Percentiles rank a stretch among this genome's conserved stretches.
These are phyloP conservation scores for Posidonia australis DNA, from an alignment of 106 monocot species.

Conservation along the genomic window DNA sequence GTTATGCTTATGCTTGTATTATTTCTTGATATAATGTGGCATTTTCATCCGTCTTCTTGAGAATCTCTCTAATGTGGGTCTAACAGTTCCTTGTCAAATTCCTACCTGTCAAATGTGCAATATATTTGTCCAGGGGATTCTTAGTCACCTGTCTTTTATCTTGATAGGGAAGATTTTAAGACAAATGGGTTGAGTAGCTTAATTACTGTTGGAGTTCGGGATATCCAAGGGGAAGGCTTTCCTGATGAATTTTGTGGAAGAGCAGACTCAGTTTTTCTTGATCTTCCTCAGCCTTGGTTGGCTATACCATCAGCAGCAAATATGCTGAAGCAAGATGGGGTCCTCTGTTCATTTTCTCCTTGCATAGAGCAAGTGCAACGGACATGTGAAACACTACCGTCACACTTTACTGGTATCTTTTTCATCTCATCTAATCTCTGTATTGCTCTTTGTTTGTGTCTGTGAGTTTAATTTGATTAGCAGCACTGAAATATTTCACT, in stretches of 20 bases:
- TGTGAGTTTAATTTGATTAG: not conserved
- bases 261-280: conserved; percentile 79
- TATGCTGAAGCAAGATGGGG: conserved; percentile 79
- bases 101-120: no score
- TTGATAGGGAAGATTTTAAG: conserved; percentile 62
- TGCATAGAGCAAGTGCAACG: conserved; percentile 99
- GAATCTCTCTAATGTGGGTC: no score
- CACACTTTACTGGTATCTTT: conserved; percentile 64
- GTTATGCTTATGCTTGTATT: no score
- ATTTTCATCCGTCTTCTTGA: no score
- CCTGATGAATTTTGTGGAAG: conserved; percentile 54
- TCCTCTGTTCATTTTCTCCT: conserved; percentile 96
- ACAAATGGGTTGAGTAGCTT: conserved; percentile 56
- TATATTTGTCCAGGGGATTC: not conserved
- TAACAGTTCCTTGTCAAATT: no score
- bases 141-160: not conserved
- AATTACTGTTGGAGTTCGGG: conserved; percentile 77
- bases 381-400: conserved; percentile 53
- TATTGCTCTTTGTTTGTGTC: not conserved
- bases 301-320: conserved; percentile 64
- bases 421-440: not conserved
- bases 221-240: conserved; percentile 95
- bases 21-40: no score
- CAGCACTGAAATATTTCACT: not conserved
- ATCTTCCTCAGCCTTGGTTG: conserved; percentile 98